Base-by-base conservation (phyloP, 371 early-diverging fungal species). In the Gilbertella persicaria region DNA sequence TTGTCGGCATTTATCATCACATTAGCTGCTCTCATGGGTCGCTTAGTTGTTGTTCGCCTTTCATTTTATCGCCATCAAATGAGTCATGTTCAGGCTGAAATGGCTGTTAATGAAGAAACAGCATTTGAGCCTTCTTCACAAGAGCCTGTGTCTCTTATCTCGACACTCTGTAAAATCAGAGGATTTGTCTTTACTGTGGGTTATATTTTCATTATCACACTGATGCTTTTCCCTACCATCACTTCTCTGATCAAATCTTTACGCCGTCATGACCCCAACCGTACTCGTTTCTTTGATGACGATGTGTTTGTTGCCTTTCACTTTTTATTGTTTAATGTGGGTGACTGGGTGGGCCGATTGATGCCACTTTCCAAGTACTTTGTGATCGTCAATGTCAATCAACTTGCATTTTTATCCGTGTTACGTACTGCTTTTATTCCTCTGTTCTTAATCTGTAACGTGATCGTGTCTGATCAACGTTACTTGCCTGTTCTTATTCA, bases 141-240 rank as follows among this genome's bases (percentile, higher is more conserved):
- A 10, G 45, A 30, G 5, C 37, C 53, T 16, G 59, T 71, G 4
- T 50, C 50, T 10, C 39, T 67, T 7, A 13, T 43, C 12, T 23
- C 50, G 9, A 57, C 68, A 17, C 36, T 77, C 10, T 51, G 62
- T 25, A 71, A 71, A 57, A 69, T 73, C 5, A 36, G 30, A 29
- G 67, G 75, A 16, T 60, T 83, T 20, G 70, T 76, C 9, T 76
- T 84, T 48, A 69, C 84, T 13, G 74, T 89, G 3, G 60, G 71
- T 9, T 67, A 87, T 30, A 73, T 80, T 17, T 91, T 90, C 66
- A 56, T 74, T 0, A 64, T 89, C 47, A 93, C 93, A 0, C 61
- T 93, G 16, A 74, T 83, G 24, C 58, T 92, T 14, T 93, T 87
- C 67, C 93, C 93, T 1, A 85, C 93, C 3, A 75, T 91, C 37